Conservation (phyloP, 139 green algal species). For the Chlamydomonas sphaeroides region DNA sequence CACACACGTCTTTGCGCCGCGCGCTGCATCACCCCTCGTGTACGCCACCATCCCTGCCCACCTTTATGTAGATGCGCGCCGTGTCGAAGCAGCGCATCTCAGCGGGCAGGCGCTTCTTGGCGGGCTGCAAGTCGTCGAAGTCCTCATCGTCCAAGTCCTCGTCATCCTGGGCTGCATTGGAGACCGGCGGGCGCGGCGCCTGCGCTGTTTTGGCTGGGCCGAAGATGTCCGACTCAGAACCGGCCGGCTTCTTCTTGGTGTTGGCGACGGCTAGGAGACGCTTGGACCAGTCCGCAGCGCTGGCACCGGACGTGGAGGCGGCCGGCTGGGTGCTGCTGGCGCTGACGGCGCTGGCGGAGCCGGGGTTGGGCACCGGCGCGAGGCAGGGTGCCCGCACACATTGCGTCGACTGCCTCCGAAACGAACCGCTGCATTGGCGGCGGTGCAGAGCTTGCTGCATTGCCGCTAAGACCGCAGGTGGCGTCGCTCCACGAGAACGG, state of each 20-base stretch:
- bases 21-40: too few species aligned
- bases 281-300: slow-evolving; percentile 37
- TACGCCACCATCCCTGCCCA: too few species aligned
- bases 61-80: slow-evolving; percentile 89
- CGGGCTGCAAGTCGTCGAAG: neutral
- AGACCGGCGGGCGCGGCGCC: neutral
- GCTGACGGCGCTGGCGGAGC: neutral
- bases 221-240: slow-evolving; percentile 10
- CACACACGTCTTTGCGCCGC: too few species aligned
- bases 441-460: too few species aligned
- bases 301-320: neutral
- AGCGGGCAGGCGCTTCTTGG: slow-evolving; percentile 69
- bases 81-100: slow-evolving; percentile 96
- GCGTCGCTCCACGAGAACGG: too few species aligned
- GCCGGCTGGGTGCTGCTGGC: neutral
- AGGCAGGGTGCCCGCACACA: too few species aligned
- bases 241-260: neutral
- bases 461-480: too few species aligned
- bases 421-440: too few species aligned
- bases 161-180: neutral
- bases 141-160: neutral
- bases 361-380: too few species aligned
- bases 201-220: slow-evolving; percentile 1
- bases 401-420: too few species aligned
- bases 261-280: slow-evolving; percentile 31